Evolutionary conservation across 192 early-diverging fungal genomes (phyloP).

Genomic region (Lobosporangium transversale): DNA sequence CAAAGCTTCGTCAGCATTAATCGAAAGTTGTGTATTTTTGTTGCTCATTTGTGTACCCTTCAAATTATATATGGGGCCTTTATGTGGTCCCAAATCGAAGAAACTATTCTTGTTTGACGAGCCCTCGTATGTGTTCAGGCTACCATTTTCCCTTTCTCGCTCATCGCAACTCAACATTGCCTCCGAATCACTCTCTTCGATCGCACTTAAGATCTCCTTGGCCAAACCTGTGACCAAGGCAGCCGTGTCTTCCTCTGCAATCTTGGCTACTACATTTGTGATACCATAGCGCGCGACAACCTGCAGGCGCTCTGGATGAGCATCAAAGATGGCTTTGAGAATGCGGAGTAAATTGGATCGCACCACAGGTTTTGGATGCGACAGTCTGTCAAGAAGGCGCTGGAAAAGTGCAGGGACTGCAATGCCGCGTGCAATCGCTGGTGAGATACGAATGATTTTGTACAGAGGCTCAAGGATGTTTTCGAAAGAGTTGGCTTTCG

Average conservation of each 20-base stretch:
- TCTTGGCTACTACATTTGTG: conserved; percentile 29
- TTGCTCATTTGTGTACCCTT: too few relatives aligned
- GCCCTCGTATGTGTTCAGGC: too few relatives aligned
- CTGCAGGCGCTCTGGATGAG: conserved; percentile 44
- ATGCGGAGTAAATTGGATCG: conserved; percentile 62
- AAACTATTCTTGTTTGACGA: conserved; percentile 7
- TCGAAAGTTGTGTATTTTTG: too few relatives aligned
- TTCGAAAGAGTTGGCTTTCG: conserved; percentile 64
- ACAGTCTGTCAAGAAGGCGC: conserved; percentile 43
- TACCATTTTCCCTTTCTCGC: conserved; percentile 8
- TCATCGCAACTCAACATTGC: conserved; percentile 21
- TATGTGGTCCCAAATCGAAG: conserved; percentile 17
- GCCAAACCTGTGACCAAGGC: conserved; percentile 63
- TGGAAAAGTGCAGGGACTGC: conserved; percentile 52
- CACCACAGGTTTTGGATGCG: conserved; percentile 60
- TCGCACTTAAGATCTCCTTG: conserved; percentile 51
- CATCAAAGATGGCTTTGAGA: conserved; percentile 57
- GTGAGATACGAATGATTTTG: conserved; percentile 57
- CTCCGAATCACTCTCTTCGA: conserved; percentile 47
- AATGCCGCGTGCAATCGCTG: conserved; percentile 37
- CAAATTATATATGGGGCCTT: too few relatives aligned
- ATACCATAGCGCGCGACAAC: conserved; percentile 49
- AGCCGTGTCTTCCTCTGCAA: conserved; percentile 57
- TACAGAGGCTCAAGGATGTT: conserved; percentile 64
- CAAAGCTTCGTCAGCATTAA: too few relatives aligned